phyloP scores from a whole-genome alignment of 2,329 filamentous ascomycete species.

The Pestalotiopsis sp. region DNA sequence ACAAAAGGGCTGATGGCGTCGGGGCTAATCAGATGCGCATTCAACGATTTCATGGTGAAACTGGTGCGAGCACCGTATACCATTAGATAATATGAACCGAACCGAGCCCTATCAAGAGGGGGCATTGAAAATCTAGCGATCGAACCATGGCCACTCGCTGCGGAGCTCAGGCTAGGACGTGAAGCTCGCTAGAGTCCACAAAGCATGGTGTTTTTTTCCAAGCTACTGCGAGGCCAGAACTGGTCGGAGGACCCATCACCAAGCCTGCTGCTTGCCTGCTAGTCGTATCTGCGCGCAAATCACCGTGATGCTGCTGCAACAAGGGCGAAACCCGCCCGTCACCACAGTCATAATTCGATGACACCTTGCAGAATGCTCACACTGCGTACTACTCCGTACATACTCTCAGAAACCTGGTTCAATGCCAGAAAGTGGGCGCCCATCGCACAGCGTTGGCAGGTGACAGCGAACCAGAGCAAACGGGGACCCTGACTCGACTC shows the following conservation, averaged over 20 bases:
- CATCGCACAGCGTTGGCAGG: not conserved
- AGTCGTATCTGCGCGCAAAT: not conserved
- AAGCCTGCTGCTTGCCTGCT: not conserved
- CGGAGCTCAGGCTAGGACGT: not conserved
- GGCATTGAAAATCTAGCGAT: not conserved
- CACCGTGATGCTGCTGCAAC: not conserved
- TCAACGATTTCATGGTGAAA: not conserved
- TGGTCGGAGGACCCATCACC: not conserved
- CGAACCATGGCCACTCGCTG: not conserved
- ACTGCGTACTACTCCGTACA: not conserved
- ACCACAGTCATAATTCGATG: not conserved
- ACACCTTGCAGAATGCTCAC: not conserved
- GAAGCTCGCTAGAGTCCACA: slow-evolving; percentile 1
- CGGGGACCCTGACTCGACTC: not conserved
- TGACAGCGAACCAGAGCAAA: not conserved
- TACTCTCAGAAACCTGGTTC: not conserved
- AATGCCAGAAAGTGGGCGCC: not conserved
- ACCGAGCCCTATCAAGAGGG: not conserved
- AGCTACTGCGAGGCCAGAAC: slow-evolving; percentile 3
- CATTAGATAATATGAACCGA: not conserved
- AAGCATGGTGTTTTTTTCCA: not conserved
- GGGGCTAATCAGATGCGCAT: not conserved
- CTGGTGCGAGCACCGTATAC: not conserved
- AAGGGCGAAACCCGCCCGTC: not conserved
- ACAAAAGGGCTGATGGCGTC: not conserved